Evolutionary conservation across 352 stramenopile species (phyloP), one percentile per base, ranked within the genome.

Genomic region (Phytophthora macrochlamydospora): DNA sequence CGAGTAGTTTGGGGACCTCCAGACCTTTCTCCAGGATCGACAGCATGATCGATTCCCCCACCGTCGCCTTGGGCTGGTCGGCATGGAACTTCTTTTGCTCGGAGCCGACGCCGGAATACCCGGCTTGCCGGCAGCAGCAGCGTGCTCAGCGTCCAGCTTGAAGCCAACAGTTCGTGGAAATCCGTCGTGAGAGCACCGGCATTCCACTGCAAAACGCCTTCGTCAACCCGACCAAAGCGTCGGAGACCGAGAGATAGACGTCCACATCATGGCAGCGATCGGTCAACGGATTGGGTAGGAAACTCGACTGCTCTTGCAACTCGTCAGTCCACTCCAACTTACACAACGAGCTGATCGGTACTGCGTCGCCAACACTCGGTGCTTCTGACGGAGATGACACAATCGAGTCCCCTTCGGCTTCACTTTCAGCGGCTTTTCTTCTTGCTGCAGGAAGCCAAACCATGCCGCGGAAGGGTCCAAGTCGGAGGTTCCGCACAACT

Each of bases 271-370:
- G 71, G 5, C 70, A 69, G 13, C 43, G 7, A 1, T 64, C 49
- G 7, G 75, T 87, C 31, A 89, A 64, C 1, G 61, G 50, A 5
- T 61, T 56, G 0, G 78, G 59, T 5, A 59, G 44, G 14, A 87
- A 90, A 0, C 67, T 56, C 0, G 51, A 42, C 12, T 62, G 51
- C n/a, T 85, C 73, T 4, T 72, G 57, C 11, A 71, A 73, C 42
- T 89, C 80, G 32, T 82, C 77, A 29, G 78, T 56, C 83, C 80
- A 90, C 42, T 87, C 79, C 24, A 91, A 65, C 28, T 75, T 78
- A 53, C 67, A 81, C 0, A 56, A n/a, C 46, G 59, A 45, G n/a
- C 28, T 54, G 56, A 67, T 48, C 4, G 46, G 18, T 3, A 54
- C 50, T 6, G 9, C 9, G 2, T 12, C 2, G 7, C 13, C 43